These are phyloP conservation scores for Ustilago crameri DNA, from an alignment of 1,284 basidiomycete species.

Conservation along the genomic window DNA sequence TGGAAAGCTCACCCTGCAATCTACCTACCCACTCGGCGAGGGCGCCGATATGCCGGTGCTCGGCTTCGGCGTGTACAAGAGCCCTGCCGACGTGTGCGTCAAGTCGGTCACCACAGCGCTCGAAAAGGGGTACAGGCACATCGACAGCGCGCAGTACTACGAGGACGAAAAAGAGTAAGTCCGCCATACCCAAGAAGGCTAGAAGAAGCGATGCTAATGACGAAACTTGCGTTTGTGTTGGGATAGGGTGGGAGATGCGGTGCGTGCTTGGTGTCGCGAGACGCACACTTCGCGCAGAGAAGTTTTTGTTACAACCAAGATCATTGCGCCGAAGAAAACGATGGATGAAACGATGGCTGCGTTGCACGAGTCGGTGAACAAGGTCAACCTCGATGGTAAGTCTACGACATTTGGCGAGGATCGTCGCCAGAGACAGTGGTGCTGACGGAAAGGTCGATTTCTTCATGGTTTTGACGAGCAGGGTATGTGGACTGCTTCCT, in stretches of 20 bases:
- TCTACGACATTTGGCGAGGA: no score
- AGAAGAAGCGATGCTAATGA: not conserved
- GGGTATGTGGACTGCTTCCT: slow-evolving; percentile 51
- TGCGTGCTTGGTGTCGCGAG: slow-evolving; percentile 37
- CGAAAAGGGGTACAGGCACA: slow-evolving; percentile 44
- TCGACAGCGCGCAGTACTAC: slow-evolving; percentile 48
- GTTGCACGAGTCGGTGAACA: slow-evolving; percentile 35
- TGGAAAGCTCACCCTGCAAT: slow-evolving; percentile 35
- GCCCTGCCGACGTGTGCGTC: slow-evolving; percentile 27
- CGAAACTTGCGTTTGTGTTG: not conserved
- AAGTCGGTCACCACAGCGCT: slow-evolving; percentile 40
- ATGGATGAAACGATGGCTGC: slow-evolving; percentile 33
- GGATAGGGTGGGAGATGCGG: slow-evolving; percentile 35
- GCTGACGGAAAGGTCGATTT: not conserved
- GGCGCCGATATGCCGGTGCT: slow-evolving; percentile 42
- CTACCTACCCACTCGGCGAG: slow-evolving; percentile 31
- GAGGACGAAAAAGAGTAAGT: slow-evolving; percentile 43
- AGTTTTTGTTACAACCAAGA: slow-evolving; percentile 51
- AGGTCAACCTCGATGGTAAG: slow-evolving; percentile 38
- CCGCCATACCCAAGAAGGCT: not conserved
- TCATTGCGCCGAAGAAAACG: slow-evolving; percentile 22
- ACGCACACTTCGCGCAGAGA: slow-evolving; percentile 31
- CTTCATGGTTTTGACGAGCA: slow-evolving; percentile 7
- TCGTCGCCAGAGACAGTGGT: not conserved
- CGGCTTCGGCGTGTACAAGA: slow-evolving; percentile 50